phyloP scores from a whole-genome alignment of 2,329 filamentous ascomycete genomes.

The Botrytis paeoniae region DNA sequence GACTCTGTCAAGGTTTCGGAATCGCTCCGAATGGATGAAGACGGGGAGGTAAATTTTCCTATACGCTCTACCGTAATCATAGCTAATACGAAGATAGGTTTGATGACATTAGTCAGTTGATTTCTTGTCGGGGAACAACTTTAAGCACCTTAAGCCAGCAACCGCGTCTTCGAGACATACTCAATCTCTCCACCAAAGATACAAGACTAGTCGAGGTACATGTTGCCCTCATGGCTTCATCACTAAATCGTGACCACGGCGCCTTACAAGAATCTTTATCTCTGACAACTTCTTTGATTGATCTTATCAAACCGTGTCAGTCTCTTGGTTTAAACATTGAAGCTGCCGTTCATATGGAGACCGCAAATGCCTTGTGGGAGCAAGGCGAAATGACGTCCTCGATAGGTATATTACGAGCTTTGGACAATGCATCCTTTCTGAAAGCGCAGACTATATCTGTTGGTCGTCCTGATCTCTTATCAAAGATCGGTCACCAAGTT shows the following conservation, averaged over 20 bases:
- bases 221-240: constrained; percentile 71
- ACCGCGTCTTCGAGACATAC: constrained; percentile 56
- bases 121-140: constrained; percentile 79
- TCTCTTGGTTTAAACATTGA: constrained; percentile 73
- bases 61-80: neutral
- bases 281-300: constrained; percentile 76
- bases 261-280: constrained; percentile 84
- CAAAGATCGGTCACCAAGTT: constrained; percentile 83
- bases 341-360: constrained; percentile 73
- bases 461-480: constrained; percentile 74
- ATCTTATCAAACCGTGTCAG: constrained; percentile 68
- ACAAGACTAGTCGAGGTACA: constrained; percentile 71
- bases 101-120: constrained; percentile 72
- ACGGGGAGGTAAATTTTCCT: constrained; percentile 63
- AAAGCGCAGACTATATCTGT: constrained; percentile 69
- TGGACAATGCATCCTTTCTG: constrained; percentile 60
- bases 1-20: constrained; percentile 61
- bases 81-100: constrained; percentile 49
- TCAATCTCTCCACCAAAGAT: constrained; percentile 60
- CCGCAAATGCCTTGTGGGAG: constrained; percentile 89
- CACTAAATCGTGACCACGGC: constrained; percentile 74
- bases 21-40: constrained; percentile 74
- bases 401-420: constrained; percentile 79
- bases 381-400: constrained; percentile 87
- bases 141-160: constrained; percentile 77